Evolutionary conservation across 2,329 filamentous ascomycete species (phyloP).

Genomic region (Sarocladiaceae sp.): DNA sequence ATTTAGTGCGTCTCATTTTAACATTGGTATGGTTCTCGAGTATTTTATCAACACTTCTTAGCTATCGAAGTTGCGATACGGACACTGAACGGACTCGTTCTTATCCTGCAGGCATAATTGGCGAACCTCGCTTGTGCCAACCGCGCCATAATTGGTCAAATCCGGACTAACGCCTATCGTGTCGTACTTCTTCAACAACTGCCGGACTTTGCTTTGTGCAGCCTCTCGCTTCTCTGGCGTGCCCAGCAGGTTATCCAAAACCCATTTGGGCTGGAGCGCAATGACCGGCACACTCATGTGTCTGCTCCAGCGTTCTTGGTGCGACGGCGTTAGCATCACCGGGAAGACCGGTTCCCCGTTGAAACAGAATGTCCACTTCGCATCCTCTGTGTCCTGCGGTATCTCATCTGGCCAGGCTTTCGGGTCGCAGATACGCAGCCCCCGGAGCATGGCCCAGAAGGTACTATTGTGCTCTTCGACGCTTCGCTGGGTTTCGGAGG

Average conservation of each 20-base stretch:
- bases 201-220: neutral
- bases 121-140: neutral
- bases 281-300: neutral
- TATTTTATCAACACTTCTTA: neutral
- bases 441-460: neutral
- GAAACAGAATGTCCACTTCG: neutral
- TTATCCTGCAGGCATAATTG: neutral
- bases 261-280: neutral
- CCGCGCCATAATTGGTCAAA: neutral
- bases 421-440: neutral
- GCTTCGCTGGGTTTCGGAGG: neutral
- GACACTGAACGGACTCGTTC: slow-evolving; percentile 1
- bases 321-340: neutral
- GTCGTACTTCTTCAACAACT: neutral
- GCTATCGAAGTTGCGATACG: neutral
- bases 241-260: neutral
- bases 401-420: neutral
- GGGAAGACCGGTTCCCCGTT: neutral
- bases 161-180: neutral
- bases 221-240: neutral
- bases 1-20: no score
- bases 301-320: neutral
- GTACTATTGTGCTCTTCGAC: neutral
- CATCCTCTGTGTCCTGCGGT: neutral
- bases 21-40: no score